phyloP scores from a whole-genome alignment of 441 rosid genomes.

The Mallotus repandus region DNA sequence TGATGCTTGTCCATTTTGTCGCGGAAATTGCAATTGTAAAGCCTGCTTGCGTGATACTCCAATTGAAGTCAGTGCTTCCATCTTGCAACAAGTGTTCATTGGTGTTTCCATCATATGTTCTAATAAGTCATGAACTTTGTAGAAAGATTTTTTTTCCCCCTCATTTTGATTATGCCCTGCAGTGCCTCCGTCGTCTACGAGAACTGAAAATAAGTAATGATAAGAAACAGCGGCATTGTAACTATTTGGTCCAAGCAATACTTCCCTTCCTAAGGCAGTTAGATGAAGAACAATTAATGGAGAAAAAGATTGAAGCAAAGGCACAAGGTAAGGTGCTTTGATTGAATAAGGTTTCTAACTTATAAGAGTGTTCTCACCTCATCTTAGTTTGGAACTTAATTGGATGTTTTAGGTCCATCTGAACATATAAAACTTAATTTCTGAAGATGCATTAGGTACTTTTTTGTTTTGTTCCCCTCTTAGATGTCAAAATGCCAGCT shows the following conservation, averaged over 20 bases:
- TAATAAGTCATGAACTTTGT: not conserved
- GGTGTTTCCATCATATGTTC: slow-evolving; percentile 9
- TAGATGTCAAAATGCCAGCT: not conserved
- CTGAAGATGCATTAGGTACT: not conserved
- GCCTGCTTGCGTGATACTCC: slow-evolving; percentile 54
- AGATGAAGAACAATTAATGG: slow-evolving; percentile 41
- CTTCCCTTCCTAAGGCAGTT: slow-evolving; percentile 45
- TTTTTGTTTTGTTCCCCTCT: not conserved
- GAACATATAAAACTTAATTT: not conserved
- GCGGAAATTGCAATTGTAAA: slow-evolving; percentile 61
- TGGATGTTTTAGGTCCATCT: too few relatives aligned
- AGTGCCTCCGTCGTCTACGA: slow-evolving; percentile 10
- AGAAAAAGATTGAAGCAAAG: slow-evolving; percentile 45
- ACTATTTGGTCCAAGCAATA: slow-evolving; percentile 35
- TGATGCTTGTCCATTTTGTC: slow-evolving; percentile 57
- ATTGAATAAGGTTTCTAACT: not conserved
- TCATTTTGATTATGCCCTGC: slow-evolving; percentile 4
- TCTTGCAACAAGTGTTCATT: not conserved
- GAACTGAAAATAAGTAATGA: slow-evolving; percentile 13
- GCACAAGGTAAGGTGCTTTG: slow-evolving; percentile 33
- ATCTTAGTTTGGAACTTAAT: not conserved
- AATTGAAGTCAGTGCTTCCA: slow-evolving; percentile 25
- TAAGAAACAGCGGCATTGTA: slow-evolving; percentile 26
- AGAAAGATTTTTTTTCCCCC: not conserved
- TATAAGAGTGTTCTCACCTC: not conserved